Evolutionary conservation across 2,329 filamentous ascomycete species (phyloP), one percentile per base, ranked within the genome.

Genomic region (Aureobasidium melanogenum): DNA sequence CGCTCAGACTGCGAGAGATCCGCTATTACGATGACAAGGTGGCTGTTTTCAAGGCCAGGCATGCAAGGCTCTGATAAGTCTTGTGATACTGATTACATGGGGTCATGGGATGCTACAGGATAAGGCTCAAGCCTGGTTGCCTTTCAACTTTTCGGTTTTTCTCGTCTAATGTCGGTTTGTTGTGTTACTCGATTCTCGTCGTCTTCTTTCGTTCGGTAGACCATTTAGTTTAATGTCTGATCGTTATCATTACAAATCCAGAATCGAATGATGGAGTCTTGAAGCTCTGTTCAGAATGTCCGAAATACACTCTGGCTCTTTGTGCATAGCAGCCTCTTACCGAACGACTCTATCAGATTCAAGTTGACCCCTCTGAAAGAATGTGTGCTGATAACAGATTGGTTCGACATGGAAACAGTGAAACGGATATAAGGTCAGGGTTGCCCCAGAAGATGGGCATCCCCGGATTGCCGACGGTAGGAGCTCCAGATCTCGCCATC

Each of bases 1-100:
- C 41, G 2, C 79, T 92, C 63, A 80, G 84, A 60, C 76, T 93
- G 66, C 79, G 88, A 64, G 88, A 93, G 76, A 93, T 94, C 65
- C 73, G 92, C 64, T 93, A 91, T 73, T 92, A 91, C 68, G 89
- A 93, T 71, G 89, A 93, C 71, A 89, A 90, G 73, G 84, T 91
- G 58, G 85, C 87, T 30, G 86, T 93, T 62, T 93, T 93, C 75
- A 88, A 87, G 72, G 87, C 88, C 34, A 82, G 89, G 63, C 86
- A 89, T 73, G 85, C 82, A 58, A 69, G 68, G 65, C 64, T 76
- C 55, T 76, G 17, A 47, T 26, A 32, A 30, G 15, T 32, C 4
- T 55, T 30, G 24, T 5, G 19, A 30, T 5, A 19, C 17, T 41
- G 34, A 4, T 54, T 28, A 14, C 24, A 28, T 54, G 22, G 24